These are phyloP conservation scores for Macrocystidia cucumis DNA, from an alignment of 1,284 basidiomycete species.

Conservation along the genomic window DNA sequence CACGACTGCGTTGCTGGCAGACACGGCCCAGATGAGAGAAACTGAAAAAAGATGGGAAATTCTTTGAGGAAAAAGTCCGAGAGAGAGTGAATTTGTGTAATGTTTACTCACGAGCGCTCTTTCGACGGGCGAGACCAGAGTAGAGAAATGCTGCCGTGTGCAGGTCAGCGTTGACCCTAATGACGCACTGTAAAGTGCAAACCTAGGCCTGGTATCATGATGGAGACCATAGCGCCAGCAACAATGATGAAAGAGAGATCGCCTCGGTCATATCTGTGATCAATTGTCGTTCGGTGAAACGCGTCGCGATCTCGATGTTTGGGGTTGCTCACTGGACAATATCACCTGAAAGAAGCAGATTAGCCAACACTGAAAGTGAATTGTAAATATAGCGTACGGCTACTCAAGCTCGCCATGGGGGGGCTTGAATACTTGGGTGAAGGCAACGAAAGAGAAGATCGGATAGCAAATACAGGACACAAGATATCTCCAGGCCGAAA, in stretches of 20 bases:
- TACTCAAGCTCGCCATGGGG: too few relatives aligned
- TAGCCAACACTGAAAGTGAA: neutral
- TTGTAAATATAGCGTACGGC: too few relatives aligned
- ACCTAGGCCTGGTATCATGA: constrained; percentile 77
- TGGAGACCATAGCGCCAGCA: constrained; percentile 73
- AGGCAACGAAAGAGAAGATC: too few relatives aligned
- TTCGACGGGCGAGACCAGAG: constrained; percentile 77
- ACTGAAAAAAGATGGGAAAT: too few relatives aligned
- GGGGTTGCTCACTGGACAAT: constrained; percentile 8
- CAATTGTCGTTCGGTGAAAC: constrained; percentile 1
- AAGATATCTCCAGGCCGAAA: too few relatives aligned
- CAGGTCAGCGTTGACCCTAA: constrained; percentile 6
- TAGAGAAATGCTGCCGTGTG: constrained; percentile 73
- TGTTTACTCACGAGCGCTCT: constrained; percentile 41
- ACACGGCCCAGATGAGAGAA: constrained; percentile 63
- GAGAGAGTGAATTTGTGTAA: constrained; percentile 2
- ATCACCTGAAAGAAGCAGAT: neutral
- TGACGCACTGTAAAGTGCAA: neutral
- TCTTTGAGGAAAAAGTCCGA: constrained; percentile 1
- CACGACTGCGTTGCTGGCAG: constrained; percentile 68
- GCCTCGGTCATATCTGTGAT: constrained; percentile 51
- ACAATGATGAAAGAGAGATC: constrained; percentile 75
- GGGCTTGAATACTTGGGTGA: too few relatives aligned
- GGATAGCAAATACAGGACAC: too few relatives aligned
- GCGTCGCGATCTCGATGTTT: too few relatives aligned